A percentile compares a stretch with the other conserved stretches of the same genome.
Conservation (phyloP, 768 basidiomycete genomes). For the Ephemerocybe angulata region DNA sequence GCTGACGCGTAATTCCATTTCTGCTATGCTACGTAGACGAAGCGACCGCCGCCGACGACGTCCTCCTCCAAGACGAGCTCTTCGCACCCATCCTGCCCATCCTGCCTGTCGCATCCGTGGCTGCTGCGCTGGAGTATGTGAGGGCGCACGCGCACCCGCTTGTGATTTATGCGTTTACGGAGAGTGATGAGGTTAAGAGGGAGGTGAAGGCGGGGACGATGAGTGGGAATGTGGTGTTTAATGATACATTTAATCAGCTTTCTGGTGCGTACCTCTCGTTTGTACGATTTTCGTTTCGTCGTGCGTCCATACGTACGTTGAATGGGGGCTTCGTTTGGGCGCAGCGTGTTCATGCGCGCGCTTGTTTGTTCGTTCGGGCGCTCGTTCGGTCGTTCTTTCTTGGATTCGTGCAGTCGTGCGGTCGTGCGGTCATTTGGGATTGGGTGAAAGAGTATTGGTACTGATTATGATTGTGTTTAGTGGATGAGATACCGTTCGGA, state of each 20-base stretch:
- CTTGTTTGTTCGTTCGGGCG: too few species aligned
- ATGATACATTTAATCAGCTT: constrained; percentile 58
- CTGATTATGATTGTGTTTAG: constrained; percentile 11
- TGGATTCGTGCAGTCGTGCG: too few species aligned
- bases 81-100: constrained; percentile 73
- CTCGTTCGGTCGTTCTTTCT: not conserved
- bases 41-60: too few species aligned
- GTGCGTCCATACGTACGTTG: too few species aligned
- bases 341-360: too few species aligned
- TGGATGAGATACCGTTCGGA: constrained; percentile 29
- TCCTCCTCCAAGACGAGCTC: constrained; percentile 65
- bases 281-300: too few species aligned
- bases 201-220: constrained; percentile 53
- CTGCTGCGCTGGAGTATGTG: constrained; percentile 55
- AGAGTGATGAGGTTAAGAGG: constrained; percentile 37
- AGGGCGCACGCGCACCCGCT: constrained; percentile 54
- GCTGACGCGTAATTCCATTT: too few species aligned
- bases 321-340: too few species aligned
- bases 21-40: too few species aligned
- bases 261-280: constrained; percentile 44
- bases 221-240: constrained; percentile 55
- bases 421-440: too few species aligned
- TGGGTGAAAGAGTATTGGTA: not conserved
- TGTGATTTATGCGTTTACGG: constrained; percentile 62
- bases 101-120: constrained; percentile 50